Evolutionary conservation across 805 yeast species (phyloP).

Genomic region (Schwanniomyces sp.): DNA sequence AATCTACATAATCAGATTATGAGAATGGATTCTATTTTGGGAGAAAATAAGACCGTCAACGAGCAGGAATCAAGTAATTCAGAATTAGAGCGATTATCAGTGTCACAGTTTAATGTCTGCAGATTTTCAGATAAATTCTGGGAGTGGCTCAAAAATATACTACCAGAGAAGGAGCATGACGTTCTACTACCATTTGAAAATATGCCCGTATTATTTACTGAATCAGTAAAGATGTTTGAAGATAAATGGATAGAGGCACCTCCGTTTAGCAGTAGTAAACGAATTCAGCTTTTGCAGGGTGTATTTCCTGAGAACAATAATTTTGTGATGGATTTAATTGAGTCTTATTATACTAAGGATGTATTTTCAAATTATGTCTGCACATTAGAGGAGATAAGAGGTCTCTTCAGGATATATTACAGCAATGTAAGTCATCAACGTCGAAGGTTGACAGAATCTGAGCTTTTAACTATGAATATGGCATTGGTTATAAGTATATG

Average conservation of each 20-base stretch:
- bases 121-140: conserved; percentile 35
- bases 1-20: not conserved
- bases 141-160: conserved; percentile 26
- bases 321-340: conserved; percentile 25
- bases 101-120: conserved; percentile 36
- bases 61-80: too few species aligned
- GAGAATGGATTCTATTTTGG: too few species aligned
- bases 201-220: conserved; percentile 24
- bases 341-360: conserved; percentile 18
- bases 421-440: conserved; percentile 8
- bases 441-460: conserved; percentile 25
- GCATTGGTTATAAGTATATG: conserved; percentile 2
- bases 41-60: too few species aligned
- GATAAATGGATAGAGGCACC: conserved; percentile 34
- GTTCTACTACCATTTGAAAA: conserved; percentile 24
- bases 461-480: conserved; percentile 32
- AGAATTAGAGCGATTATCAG: conserved; percentile 23
- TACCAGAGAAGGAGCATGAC: conserved; percentile 20
- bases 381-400: conserved; percentile 11
- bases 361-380: conserved; percentile 19
- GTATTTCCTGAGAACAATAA: conserved; percentile 26
- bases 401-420: conserved; percentile 26
- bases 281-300: conserved; percentile 14
- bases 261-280: conserved; percentile 15
- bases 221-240: conserved; percentile 13